phyloP scores from a whole-genome alignment of 1,139 yeast species.

The Candida sojae region DNA sequence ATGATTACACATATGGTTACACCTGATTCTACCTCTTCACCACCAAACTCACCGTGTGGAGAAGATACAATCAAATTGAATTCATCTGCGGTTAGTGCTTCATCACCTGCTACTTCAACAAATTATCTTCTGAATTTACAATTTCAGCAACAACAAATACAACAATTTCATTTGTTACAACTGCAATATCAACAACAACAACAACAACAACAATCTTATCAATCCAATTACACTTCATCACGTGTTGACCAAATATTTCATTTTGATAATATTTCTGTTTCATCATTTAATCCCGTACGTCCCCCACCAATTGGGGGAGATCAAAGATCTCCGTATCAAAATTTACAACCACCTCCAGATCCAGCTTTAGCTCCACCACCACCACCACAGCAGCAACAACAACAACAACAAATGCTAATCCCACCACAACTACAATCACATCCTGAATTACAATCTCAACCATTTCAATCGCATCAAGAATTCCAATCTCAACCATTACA shows the following conservation, averaged over 20 bases:
- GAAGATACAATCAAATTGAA: slow-evolving; percentile 27
- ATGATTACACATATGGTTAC: slow-evolving; percentile 11
- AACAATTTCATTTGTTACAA: slow-evolving; percentile 5
- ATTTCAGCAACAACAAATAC: slow-evolving; percentile 3
- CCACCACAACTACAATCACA: background rate
- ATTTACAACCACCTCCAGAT: slow-evolving; percentile 1
- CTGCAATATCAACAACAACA: slow-evolving; percentile 7
- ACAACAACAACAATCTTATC: slow-evolving; percentile 2
- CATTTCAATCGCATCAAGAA: background rate
- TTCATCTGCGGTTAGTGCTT: slow-evolving; percentile 20
- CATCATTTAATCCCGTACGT: slow-evolving; percentile 2
- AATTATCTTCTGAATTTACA: slow-evolving; percentile 1
- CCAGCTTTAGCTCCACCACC: slow-evolving; percentile 2
- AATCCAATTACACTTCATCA: background rate
- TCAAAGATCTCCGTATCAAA: slow-evolving; percentile 5
- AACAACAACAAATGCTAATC: slow-evolving; percentile 2
- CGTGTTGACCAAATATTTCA: slow-evolving; percentile 6
- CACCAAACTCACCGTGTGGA: slow-evolving; percentile 20
- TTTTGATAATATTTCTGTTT: background rate
- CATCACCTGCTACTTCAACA: slow-evolving; percentile 14
- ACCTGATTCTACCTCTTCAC: slow-evolving; percentile 10
- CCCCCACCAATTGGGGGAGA: background rate
- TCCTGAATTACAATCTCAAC: background rate
- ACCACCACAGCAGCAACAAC: slow-evolving; percentile 2
- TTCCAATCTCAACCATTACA: background rate